Conservation (phyloP, 495 filamentous ascomycete species). For the Apodospora peruviana region DNA sequence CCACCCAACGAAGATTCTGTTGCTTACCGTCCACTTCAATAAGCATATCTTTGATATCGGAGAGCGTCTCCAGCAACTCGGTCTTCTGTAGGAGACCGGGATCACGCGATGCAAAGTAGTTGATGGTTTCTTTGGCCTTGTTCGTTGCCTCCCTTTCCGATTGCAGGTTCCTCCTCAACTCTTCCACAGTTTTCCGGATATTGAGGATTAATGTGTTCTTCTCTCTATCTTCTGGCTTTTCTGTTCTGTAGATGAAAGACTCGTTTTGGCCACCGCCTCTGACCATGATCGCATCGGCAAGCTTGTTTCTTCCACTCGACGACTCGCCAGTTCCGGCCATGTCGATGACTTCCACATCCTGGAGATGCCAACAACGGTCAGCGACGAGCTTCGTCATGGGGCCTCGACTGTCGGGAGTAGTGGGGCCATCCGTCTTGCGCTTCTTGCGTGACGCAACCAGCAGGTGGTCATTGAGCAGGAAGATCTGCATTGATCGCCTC, state of each 20-base stretch:
- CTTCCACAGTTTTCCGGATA: constrained; percentile 87
- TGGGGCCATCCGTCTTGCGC: constrained; percentile 68
- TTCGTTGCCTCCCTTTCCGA: constrained; percentile 77
- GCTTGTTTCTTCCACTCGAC: constrained; percentile 54
- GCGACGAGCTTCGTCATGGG: constrained; percentile 76
- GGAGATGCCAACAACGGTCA: constrained; percentile 88
- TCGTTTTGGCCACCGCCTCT: constrained; percentile 73
- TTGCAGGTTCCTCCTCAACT: constrained; percentile 73
- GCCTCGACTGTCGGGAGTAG: constrained; percentile 49
- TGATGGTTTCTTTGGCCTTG: constrained; percentile 72
- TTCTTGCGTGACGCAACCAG: constrained; percentile 88
- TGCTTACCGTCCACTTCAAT: constrained; percentile 97
- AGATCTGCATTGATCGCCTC: constrained; percentile 74
- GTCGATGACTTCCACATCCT: constrained; percentile 92
- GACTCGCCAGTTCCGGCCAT: constrained; percentile 60
- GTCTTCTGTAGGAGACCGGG: constrained; percentile 67
- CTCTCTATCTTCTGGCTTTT: constrained; percentile 65
- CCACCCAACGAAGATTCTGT: constrained; percentile 91
- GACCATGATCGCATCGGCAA: constrained; percentile 85
- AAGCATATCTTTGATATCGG: constrained; percentile 69
- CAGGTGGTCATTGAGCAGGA: constrained; percentile 92
- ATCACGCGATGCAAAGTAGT: constrained; percentile 70
- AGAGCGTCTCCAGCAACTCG: constrained; percentile 60
- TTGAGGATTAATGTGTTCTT: constrained; percentile 77
- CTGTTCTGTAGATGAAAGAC: constrained; percentile 85